Conservation (phyloP, 352 stramenopile species). For the Pythium biforme region DNA sequence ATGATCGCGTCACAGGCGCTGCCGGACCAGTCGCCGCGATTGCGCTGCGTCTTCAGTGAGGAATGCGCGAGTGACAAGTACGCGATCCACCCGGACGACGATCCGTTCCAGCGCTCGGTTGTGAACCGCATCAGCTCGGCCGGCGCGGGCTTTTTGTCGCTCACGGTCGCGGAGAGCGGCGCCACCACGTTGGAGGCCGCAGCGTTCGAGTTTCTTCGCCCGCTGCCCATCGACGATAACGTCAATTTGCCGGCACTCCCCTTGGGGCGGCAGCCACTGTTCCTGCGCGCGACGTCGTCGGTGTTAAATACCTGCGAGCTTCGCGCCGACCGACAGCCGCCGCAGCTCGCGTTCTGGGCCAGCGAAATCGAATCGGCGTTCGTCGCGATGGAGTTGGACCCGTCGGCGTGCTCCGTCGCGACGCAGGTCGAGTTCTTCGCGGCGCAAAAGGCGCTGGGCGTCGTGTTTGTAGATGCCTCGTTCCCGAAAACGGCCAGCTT, state of each 20-base stretch:
- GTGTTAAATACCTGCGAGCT: constrained; percentile 40
- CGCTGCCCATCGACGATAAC: background rate
- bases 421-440: constrained; percentile 49
- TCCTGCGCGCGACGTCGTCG: constrained; percentile 28
- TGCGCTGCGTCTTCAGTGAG: constrained; percentile 60
- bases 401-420: constrained; percentile 36
- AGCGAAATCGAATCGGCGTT: constrained; percentile 28
- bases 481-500: constrained; percentile 29
- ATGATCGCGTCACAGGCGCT: constrained; percentile 31
- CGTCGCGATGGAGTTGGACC: constrained; percentile 28
- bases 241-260: constrained; percentile 21
- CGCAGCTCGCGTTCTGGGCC: constrained; percentile 21
- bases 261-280: constrained; percentile 41
- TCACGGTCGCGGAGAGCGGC: constrained; percentile 47
- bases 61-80: constrained; percentile 46
- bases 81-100: constrained; percentile 40
- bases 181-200: constrained; percentile 29
- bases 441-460: constrained; percentile 30
- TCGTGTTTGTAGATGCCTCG: constrained; percentile 44
- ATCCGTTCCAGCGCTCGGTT: constrained; percentile 37
- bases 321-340: constrained; percentile 24
- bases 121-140: constrained; percentile 41
- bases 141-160: constrained; percentile 48
- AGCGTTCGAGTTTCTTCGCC: constrained; percentile 41
- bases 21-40: constrained; percentile 31